phyloP scores from a whole-genome alignment of 441 rosid genomes.

The Flueggea neowawraea region DNA sequence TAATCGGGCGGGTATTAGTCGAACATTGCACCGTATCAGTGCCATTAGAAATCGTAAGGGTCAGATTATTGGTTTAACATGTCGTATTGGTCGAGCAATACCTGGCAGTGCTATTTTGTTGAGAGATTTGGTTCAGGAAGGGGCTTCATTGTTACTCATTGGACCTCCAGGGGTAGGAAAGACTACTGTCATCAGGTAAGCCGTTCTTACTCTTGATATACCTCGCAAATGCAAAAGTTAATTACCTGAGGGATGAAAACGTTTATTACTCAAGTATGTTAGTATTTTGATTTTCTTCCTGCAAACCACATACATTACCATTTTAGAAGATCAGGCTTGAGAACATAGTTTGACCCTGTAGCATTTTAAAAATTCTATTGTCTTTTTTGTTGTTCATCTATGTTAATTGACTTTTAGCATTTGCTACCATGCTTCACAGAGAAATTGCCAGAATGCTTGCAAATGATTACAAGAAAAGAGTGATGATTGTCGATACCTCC shows the following conservation, averaged over 20 bases:
- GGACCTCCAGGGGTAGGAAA: slow-evolving; percentile 98
- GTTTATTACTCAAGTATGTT: no score
- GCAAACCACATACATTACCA: no score
- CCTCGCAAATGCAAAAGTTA: no score
- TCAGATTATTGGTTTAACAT: slow-evolving; percentile 89
- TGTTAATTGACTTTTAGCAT: background rate
- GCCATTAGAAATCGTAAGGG: slow-evolving; percentile 87
- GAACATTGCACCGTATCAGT: slow-evolving; percentile 91
- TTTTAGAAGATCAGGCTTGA: no score
- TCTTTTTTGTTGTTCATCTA: background rate
- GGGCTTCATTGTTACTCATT: slow-evolving; percentile 88
- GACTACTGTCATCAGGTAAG: slow-evolving; percentile 88
- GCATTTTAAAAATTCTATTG: no score
- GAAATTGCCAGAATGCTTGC: slow-evolving; percentile 93
- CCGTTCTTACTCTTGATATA: no score
- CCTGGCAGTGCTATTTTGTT: slow-evolving; percentile 87
- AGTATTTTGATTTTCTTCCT: no score
- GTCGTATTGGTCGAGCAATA: slow-evolving; percentile 89
- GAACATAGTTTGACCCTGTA: no score
- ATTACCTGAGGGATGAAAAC: no score
- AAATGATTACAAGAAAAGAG: slow-evolving; percentile 87
- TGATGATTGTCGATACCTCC: slow-evolving; percentile 90
- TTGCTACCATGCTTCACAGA: slow-evolving; percentile 31
- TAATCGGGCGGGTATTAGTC: slow-evolving; percentile 85
- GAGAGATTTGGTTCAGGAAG: slow-evolving; percentile 76